These are phyloP conservation scores for Pyrenochaeta sp. DNA, from an alignment of 2,329 filamentous ascomycete genomes.

Conservation along the genomic window DNA sequence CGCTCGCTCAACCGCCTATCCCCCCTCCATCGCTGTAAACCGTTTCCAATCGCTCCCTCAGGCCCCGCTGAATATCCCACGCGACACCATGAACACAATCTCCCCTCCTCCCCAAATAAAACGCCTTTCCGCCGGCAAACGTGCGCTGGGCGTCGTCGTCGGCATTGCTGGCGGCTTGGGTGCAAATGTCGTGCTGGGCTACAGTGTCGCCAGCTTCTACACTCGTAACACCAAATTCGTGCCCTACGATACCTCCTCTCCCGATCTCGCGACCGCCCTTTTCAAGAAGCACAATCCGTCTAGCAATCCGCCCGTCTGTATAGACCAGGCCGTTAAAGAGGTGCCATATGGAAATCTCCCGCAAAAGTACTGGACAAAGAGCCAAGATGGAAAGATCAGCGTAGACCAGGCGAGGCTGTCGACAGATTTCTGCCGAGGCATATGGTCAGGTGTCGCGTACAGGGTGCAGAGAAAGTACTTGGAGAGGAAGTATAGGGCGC, in stretches of 20 bases:
- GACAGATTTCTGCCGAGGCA: constrained; percentile 47
- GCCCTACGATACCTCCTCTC: constrained; percentile 38
- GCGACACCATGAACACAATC: constrained; percentile 44
- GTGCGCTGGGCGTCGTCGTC: constrained; percentile 39
- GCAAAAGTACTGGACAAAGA: constrained; percentile 24
- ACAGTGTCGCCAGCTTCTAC: constrained; percentile 44
- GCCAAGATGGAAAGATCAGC: constrained; percentile 20
- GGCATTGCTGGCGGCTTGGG: constrained; percentile 40
- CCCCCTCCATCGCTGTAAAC: background rate
- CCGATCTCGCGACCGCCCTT: constrained; percentile 33
- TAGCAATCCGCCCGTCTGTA: constrained; percentile 41
- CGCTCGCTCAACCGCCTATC: background rate
- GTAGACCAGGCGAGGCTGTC: constrained; percentile 39
- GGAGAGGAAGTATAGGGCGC: constrained; percentile 44
- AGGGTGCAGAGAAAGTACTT: constrained; percentile 44
- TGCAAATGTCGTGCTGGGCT: constrained; percentile 41
- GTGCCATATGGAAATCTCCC: constrained; percentile 45
- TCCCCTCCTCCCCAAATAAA: constrained; percentile 40
- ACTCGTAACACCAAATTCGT: constrained; percentile 47
- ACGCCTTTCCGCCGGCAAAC: constrained; percentile 36
- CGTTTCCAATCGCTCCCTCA: background rate
- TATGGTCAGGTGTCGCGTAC: constrained; percentile 48
- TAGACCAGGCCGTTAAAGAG: constrained; percentile 47
- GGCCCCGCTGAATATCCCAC: background rate
- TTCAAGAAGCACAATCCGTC: constrained; percentile 42